Evolutionary conservation across 2,329 filamentous ascomycete species (phyloP).

Genomic region (Neonectria faginata): DNA sequence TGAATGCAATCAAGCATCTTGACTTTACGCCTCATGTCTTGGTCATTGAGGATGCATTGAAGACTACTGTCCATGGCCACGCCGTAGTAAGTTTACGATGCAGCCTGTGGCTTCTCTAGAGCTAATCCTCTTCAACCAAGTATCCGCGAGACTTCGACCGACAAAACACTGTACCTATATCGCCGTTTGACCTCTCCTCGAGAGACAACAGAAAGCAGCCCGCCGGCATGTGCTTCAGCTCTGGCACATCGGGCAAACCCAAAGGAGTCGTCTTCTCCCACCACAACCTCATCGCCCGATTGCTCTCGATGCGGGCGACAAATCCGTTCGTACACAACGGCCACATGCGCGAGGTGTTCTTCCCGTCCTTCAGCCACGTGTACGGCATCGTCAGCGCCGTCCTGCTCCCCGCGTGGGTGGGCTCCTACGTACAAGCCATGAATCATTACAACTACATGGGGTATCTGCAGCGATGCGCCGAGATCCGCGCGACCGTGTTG

Average conservation of each 20-base stretch:
- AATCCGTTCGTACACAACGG: conserved; percentile 42
- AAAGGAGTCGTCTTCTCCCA: conserved; percentile 42
- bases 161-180: background rate
- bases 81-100: background rate
- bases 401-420: conserved; percentile 38
- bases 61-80: background rate
- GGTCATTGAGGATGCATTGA: conserved; percentile 2
- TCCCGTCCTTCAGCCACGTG: conserved; percentile 44
- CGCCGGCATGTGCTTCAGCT: conserved; percentile 42
- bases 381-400: conserved; percentile 43
- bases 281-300: conserved; percentile 40
- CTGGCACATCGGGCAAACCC: conserved; percentile 41
- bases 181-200: conserved; percentile 25
- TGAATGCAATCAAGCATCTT: conserved; percentile 8
- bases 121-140: background rate
- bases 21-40: background rate
- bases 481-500: conserved; percentile 37
- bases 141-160: conserved; percentile 21
- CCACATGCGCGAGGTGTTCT: conserved; percentile 44
- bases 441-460: conserved; percentile 36
- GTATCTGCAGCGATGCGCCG: conserved; percentile 36
- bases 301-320: conserved; percentile 36
- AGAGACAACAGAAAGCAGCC: conserved; percentile 32
- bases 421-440: conserved; percentile 39
- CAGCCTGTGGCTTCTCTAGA: background rate